Base-by-base conservation (phyloP, 805 yeast genomes). In the Metahyphopichia silvanorum region DNA sequence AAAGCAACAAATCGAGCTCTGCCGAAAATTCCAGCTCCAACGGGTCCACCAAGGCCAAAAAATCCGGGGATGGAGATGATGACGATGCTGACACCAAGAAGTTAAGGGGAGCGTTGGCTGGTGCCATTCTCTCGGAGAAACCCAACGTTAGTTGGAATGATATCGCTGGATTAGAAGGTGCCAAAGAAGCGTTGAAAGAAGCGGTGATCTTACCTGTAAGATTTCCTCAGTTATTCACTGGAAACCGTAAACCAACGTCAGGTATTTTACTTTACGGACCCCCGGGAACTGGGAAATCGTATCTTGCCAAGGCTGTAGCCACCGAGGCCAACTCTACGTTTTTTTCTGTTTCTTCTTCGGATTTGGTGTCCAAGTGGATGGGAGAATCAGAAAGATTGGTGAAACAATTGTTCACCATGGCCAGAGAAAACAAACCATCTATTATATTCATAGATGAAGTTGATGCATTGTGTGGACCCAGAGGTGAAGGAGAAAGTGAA, bases 211-310 rank as follows among this genome's bases (percentile, higher is more conserved):
- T 93, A 40, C 98, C 98, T 1, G 97, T 91, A 13, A 85, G 83
- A 57, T 91, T 93, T 57, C 98, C 98, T 2, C 98, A 93, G 48
- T 64, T 93, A 38, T 93, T 93, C 63, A 86, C 83, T 7, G 98
- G 98, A 1, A 91, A 87, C 55, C 75, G 98, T 42, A 86, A 86
- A 53, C 98, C 98, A 2, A 80, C 91, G 3, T 71, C 86, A 5
- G 98, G 98, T 27, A 91, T 93, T 29, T 60, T 93, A 29, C 64
- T 93, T 15, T 63, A 59, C 36, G 73, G 73, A 0, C 73, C 73
- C 8, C 98, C 98, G 2, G 98, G 98, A 51, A 93, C 98, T 0
- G 98, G 98, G 70, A 93, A 93, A 53, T 91, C 98, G 2, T 93
- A 82, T 53, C 66, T 93, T 38, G 98, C 98, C 8, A 93, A 93